Conservation (phyloP, 495 filamentous ascomycete species). For the Penicillium cataractarum region DNA sequence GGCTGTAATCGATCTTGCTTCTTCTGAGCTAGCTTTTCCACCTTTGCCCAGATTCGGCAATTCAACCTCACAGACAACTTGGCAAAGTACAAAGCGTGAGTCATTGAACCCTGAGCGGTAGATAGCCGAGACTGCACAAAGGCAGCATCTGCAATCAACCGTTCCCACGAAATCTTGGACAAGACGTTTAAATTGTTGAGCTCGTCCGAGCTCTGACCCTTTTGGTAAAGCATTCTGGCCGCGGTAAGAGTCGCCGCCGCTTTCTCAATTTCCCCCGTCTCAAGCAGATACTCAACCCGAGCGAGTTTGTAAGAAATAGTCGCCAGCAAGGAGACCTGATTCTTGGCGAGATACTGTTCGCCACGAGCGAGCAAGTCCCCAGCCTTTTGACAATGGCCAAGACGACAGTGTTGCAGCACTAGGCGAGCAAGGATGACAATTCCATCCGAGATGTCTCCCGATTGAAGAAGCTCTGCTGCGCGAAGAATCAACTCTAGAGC, state of each 20-base stretch:
- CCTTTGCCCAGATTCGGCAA: constrained; percentile 69
- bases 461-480: constrained; percentile 55
- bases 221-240: constrained; percentile 42
- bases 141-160: constrained; percentile 53
- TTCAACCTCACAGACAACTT: constrained; percentile 67
- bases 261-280: constrained; percentile 63
- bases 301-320: constrained; percentile 66
- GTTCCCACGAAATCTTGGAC: constrained; percentile 48
- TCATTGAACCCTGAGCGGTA: constrained; percentile 63
- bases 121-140: constrained; percentile 66
- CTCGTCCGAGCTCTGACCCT: constrained; percentile 37
- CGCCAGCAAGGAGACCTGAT: constrained; percentile 44
- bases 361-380: constrained; percentile 64
- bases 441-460: constrained; percentile 56
- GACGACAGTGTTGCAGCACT: constrained; percentile 70
- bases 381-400: constrained; percentile 79
- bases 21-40: constrained; percentile 56
- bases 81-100: constrained; percentile 66
- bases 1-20: constrained; percentile 37
- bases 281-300: constrained; percentile 73
- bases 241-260: constrained; percentile 42
- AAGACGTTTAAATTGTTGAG: constrained; percentile 30
- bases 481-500: constrained; percentile 52
- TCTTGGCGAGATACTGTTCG: constrained; percentile 46
- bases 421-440: constrained; percentile 62